Percentiles rank a stretch among this genome's conserved stretches.
Evolutionary conservation across 768 basidiomycete species (phyloP).

Genomic region (Thelephora aurantiotincta): DNA sequence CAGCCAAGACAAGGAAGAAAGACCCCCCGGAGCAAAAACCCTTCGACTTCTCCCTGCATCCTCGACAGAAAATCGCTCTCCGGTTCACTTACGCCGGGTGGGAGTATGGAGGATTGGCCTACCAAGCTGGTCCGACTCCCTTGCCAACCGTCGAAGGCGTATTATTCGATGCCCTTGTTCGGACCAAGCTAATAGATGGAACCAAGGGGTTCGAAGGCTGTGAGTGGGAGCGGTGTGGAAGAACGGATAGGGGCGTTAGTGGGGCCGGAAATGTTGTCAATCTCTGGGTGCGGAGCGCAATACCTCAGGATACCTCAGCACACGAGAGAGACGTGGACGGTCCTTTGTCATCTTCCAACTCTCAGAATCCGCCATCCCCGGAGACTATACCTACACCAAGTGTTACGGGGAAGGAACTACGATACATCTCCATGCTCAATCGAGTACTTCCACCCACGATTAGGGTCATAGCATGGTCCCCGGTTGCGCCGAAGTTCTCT

Average conservation of each 20-base stretch:
- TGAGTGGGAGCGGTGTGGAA: constrained; percentile 81
- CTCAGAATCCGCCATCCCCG: constrained; percentile 14
- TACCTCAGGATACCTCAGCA: constrained; percentile 13
- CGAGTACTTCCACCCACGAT: constrained; percentile 80
- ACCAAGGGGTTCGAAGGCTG: constrained; percentile 70
- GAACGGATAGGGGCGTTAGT: constrained; percentile 93
- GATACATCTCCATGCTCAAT: constrained; percentile 74
- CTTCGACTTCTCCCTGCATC: constrained; percentile 56
- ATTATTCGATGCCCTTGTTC: constrained; percentile 66
- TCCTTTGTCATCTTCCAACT: constrained; percentile 19
- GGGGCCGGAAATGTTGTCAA: constrained; percentile 89
- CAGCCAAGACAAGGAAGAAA: neutral
- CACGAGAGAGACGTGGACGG: constrained; percentile 25
- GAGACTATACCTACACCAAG: constrained; percentile 9
- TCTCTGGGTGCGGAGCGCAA: constrained; percentile 74
- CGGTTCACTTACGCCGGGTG: constrained; percentile 88
- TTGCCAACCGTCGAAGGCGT: constrained; percentile 87
- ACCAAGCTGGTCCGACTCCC: constrained; percentile 55
- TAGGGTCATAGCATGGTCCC: constrained; percentile 88
- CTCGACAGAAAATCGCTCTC: constrained; percentile 82
- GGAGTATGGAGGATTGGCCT: constrained; percentile 85
- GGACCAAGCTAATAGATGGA: constrained; percentile 63
- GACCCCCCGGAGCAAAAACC: constrained; percentile 17
- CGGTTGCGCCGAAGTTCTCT: constrained; percentile 65
- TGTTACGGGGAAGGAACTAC: constrained; percentile 32